Conservation (phyloP, 108 stramenopile genomes). For the Nitzschia putrida region DNA sequence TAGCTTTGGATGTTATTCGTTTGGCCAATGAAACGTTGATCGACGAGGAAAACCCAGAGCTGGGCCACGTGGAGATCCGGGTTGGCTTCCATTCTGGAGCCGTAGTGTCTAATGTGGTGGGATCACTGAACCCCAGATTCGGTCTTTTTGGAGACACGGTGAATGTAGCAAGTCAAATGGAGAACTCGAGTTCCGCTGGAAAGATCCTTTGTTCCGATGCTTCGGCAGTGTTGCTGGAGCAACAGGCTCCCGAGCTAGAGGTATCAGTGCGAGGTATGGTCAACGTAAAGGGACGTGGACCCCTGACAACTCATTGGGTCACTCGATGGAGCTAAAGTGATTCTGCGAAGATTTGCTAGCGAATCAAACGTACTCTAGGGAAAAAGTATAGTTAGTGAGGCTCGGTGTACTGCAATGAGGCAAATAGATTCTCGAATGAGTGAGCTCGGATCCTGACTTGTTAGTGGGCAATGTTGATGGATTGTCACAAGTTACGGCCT, state of each 20-base stretch:
- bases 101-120: conserved; percentile 54
- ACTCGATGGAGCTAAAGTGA: neutral
- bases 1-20: conserved; percentile 49
- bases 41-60: conserved; percentile 41
- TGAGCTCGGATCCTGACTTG: no score
- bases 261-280: conserved; percentile 41
- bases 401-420: no score
- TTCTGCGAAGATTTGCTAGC: no score
- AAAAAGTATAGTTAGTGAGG: no score
- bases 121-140: conserved; percentile 48
- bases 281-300: conserved; percentile 51
- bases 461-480: no score
- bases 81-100: conserved; percentile 62
- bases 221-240: conserved; percentile 37
- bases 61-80: conserved; percentile 51
- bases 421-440: no score
- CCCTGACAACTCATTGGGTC: neutral
- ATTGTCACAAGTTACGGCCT: no score
- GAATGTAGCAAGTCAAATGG: conserved; percentile 57
- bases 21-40: conserved; percentile 45
- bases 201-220: conserved; percentile 52
- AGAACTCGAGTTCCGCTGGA: conserved; percentile 34
- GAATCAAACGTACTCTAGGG: no score
- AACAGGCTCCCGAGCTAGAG: conserved; percentile 43
- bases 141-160: conserved; percentile 68